Percentiles rank a stretch among this genome's conserved stretches.
Conservation (phyloP, 495 filamentous ascomycete species). For the Bombardia bombarda region DNA sequence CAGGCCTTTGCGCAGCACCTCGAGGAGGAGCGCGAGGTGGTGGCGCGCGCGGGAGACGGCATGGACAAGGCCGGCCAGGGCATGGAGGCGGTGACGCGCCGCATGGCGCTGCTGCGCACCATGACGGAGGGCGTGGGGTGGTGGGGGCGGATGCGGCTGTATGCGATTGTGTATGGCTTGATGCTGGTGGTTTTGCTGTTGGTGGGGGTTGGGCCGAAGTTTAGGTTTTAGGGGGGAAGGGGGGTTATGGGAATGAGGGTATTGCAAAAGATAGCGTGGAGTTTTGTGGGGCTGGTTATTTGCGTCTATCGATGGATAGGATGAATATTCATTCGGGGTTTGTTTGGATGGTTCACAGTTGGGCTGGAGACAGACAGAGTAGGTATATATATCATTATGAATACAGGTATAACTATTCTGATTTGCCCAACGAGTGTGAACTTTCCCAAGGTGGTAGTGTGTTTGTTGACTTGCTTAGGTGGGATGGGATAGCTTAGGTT, state of each 20-base stretch:
- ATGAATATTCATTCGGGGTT: too few relatives aligned
- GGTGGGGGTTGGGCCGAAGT: constrained; percentile 75
- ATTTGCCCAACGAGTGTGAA: too few relatives aligned
- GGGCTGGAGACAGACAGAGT: too few relatives aligned
- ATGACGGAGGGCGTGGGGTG: constrained; percentile 83
- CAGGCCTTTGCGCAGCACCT: constrained; percentile 61
- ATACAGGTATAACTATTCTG: too few relatives aligned
- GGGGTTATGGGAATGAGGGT: not conserved
- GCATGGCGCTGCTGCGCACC: constrained; percentile 63
- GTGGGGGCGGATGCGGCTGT: constrained; percentile 79
- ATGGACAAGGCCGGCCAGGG: constrained; percentile 66
- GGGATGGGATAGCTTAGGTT: too few relatives aligned
- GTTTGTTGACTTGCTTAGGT: too few relatives aligned
- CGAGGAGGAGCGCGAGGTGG: constrained; percentile 60
- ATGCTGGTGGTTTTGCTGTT: constrained; percentile 67
- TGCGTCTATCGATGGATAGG: not conserved
- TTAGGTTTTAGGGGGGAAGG: constrained; percentile 55
- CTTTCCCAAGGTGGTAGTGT: too few relatives aligned
- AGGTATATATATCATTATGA: too few relatives aligned
- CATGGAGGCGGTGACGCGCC: constrained; percentile 63
- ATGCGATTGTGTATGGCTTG: constrained; percentile 72
- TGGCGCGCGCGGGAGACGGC: constrained; percentile 61
- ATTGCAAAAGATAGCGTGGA: not conserved
- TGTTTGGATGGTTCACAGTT: too few relatives aligned
- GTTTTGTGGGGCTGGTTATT: not conserved